phyloP scores from a whole-genome alignment of 2,329 filamentous ascomycete genomes.

The Hymenoscyphus fraxineus region DNA sequence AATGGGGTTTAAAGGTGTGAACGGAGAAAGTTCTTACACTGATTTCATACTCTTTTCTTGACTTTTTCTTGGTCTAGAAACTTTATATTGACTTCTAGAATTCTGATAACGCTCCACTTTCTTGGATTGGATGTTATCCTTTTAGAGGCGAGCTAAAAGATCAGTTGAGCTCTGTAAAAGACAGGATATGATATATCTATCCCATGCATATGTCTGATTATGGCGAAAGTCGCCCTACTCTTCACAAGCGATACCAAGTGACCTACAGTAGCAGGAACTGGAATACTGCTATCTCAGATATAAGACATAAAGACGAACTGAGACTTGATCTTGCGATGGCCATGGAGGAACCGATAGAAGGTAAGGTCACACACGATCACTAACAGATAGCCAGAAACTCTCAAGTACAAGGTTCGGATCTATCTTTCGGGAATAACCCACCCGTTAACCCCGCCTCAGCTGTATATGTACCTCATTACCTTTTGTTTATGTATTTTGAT shows the following conservation, averaged over 20 bases:
- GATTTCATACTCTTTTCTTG: too few relatives aligned
- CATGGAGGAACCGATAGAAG: conserved; percentile 7
- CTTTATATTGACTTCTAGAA: too few relatives aligned
- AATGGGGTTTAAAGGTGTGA: too few relatives aligned
- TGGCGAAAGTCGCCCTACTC: conserved; percentile 17
- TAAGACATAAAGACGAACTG: conserved; percentile 18
- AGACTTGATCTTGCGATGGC: conserved; percentile 18
- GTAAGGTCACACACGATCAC: neutral
- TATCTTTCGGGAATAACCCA: neutral
- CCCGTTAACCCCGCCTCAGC: neutral
- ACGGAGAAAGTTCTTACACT: too few relatives aligned
- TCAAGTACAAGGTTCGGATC: neutral
- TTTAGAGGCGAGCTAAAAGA: too few relatives aligned
- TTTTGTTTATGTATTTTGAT: too few relatives aligned
- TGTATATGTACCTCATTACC: neutral
- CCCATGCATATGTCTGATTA: too few relatives aligned
- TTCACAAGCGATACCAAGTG: conserved; percentile 22
- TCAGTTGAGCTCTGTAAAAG: too few relatives aligned
- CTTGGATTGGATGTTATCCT: too few relatives aligned
- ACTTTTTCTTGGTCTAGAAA: too few relatives aligned
- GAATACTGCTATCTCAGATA: conserved; percentile 20
- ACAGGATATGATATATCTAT: too few relatives aligned
- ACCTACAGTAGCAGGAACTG: conserved; percentile 19
- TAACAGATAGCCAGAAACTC: neutral
- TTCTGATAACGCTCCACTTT: too few relatives aligned